Evolutionary conservation across 2,329 filamentous ascomycete species (phyloP).

Genomic region (Aspergillus puulaauensis): DNA sequence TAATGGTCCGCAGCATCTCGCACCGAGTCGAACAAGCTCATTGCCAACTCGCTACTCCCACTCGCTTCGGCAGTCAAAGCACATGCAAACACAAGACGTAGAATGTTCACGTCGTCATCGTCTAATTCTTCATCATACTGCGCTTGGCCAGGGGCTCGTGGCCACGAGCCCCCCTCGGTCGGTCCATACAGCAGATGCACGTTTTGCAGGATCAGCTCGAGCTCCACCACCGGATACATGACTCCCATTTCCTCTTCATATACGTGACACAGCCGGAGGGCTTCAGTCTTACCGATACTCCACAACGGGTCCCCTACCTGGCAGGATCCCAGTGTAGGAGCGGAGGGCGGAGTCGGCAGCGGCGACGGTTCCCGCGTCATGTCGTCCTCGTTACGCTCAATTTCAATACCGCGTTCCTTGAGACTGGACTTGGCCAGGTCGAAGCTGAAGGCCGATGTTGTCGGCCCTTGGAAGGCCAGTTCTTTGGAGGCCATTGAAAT

Average conservation of each 20-base stretch:
- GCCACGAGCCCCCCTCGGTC: conserved; percentile 7
- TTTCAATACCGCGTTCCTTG: conserved; percentile 77
- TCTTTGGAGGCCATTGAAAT: conserved; percentile 41
- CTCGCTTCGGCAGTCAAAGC: conserved; percentile 74
- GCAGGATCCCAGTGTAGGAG: conserved; percentile 25
- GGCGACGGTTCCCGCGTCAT: conserved; percentile 46
- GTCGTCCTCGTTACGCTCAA: conserved; percentile 58
- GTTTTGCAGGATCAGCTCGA: conserved; percentile 67
- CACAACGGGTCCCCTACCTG: conserved; percentile 67
- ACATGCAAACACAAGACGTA: conserved; percentile 80
- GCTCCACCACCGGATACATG: conserved; percentile 82
- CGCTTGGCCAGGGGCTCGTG: neutral
- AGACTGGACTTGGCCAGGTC: conserved; percentile 83
- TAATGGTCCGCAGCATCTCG: conserved; percentile 66
- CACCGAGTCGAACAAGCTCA: conserved; percentile 73
- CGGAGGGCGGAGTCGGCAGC: conserved; percentile 27
- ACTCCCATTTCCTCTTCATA: conserved; percentile 87
- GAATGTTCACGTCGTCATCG: conserved; percentile 63
- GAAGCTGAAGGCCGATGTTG: conserved; percentile 77
- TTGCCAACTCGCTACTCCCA: conserved; percentile 73
- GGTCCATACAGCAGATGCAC: conserved; percentile 60
- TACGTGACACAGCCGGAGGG: conserved; percentile 71
- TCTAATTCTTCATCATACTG: conserved; percentile 46
- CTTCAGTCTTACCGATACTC: conserved; percentile 71
- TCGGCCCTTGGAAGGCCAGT: conserved; percentile 76